Base-by-base conservation (phyloP, 352 stramenopile genomes). In the Hyaloperonospora brassicae region DNA sequence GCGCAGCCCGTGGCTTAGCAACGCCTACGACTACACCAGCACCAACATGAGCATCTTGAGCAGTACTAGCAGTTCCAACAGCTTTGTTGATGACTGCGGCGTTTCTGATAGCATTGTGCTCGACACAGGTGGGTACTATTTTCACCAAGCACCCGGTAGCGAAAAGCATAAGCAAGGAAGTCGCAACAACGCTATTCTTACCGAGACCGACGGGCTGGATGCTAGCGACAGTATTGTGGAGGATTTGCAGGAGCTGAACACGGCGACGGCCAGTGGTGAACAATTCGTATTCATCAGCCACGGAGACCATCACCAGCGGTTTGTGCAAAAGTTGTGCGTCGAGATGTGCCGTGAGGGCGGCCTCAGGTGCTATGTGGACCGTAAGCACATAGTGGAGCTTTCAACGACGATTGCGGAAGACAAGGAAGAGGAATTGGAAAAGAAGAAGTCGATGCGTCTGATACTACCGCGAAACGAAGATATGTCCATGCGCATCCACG, bases 321-420 rank as follows among this genome's bases (percentile, higher is more conserved):
- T 93, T 60, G 80, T 89, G 5, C 62, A 64, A 35, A 82, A 86
- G 21, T 54, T 93, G 24, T 90, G 79, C 46, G 64, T 72, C 13
- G 72, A 87, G 25, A 55, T 93, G 31, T 88, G 75, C 45, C 78
- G 70, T 9, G 69, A 88, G 24, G 76, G 72, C 14, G 79, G 76
- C 0, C 44, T 90, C 14, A 64, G 82, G 21, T 90, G 76, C 49
- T 91, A 86, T 47, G 71, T 89, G 11, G 81, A 89, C 36, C 73
- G 73, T 0, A 73, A 73, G 14, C 66, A 66, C 48, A 61, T 72
- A 52, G 51, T 52, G 4, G 59, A 64, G 38, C n/a, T 60, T 10
- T 59, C 51, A 24, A 53, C 65, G 1, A 48, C 50, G n/a, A 70
- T 70, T 36, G 65, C 41, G 2, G 54, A 68, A 38, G 62, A 67